phyloP scores from a whole-genome alignment of 768 basidiomycete species.

The Austroboletus festivus region DNA sequence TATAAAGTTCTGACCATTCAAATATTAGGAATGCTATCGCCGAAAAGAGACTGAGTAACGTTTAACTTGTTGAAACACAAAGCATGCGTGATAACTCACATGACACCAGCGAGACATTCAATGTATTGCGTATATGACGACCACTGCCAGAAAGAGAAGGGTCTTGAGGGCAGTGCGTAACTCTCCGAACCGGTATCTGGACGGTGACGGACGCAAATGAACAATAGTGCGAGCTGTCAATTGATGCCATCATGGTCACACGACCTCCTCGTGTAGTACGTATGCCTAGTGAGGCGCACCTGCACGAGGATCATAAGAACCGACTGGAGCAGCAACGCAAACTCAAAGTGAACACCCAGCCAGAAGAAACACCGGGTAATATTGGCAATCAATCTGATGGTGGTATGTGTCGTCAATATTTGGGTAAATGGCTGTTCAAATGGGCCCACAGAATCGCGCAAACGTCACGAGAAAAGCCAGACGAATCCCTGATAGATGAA shows the following conservation, averaged over 20 bases:
- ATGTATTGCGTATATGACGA: slow-evolving; percentile 70
- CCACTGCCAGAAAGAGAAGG: slow-evolving; percentile 87
- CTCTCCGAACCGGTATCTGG: slow-evolving; percentile 59
- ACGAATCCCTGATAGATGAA: slow-evolving; percentile 57
- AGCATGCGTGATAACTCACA: slow-evolving; percentile 42
- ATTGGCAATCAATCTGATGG: slow-evolving; percentile 75
- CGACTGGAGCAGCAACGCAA: slow-evolving; percentile 74
- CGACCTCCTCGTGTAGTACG: slow-evolving; percentile 11
- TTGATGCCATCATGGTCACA: slow-evolving; percentile 19
- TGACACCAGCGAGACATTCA: slow-evolving; percentile 76
- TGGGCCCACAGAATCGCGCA: slow-evolving; percentile 71
- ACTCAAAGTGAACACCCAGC: slow-evolving; percentile 78
- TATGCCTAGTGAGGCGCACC: slow-evolving; percentile 38
- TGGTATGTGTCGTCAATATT: slow-evolving; percentile 9
- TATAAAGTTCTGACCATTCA: slow-evolving; percentile 55
- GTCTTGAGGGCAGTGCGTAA: slow-evolving; percentile 57
- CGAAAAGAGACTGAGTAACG: slow-evolving; percentile 49
- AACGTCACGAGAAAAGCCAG: slow-evolving; percentile 83
- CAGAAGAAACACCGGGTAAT: slow-evolving; percentile 90
- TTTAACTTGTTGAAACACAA: slow-evolving; percentile 7
- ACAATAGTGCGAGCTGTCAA: slow-evolving; percentile 66
- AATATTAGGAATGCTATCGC: slow-evolving; percentile 76
- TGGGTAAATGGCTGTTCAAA: neutral
- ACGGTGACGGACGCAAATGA: slow-evolving; percentile 76
- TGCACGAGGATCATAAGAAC: slow-evolving; percentile 83